Evolutionary conservation across 805 yeast genomes (phyloP).

Genomic region (Ogataea nonfermentans): DNA sequence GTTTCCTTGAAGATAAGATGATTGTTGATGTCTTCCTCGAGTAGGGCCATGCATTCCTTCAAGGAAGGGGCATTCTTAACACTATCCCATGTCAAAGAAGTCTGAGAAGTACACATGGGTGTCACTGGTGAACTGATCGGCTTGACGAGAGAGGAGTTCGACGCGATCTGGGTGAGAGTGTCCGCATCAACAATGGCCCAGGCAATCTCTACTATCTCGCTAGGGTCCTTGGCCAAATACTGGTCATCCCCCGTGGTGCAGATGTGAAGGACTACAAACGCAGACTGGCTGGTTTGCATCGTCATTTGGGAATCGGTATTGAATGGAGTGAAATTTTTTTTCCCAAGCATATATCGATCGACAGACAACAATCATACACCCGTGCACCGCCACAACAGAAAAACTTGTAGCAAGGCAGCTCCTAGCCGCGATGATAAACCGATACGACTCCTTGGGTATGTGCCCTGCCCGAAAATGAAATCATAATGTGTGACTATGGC

Average conservation of each 20-base stretch:
- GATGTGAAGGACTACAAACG: slow-evolving; percentile 58
- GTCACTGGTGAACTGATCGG: slow-evolving; percentile 69
- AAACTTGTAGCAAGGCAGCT: neutral
- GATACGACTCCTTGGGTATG: slow-evolving; percentile 4
- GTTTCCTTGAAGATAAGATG: slow-evolving; percentile 39
- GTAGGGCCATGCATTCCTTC: slow-evolving; percentile 56
- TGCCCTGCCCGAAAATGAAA: slow-evolving; percentile 4
- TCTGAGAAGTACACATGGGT: slow-evolving; percentile 48
- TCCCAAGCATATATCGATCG: neutral
- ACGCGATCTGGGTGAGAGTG: slow-evolving; percentile 41
- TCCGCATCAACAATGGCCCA: slow-evolving; percentile 63
- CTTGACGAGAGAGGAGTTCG: slow-evolving; percentile 50
- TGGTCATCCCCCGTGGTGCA: slow-evolving; percentile 69
- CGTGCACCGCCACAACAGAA: slow-evolving; percentile 4
- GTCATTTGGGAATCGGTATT: slow-evolving; percentile 4
- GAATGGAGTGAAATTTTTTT: slow-evolving; percentile 8
- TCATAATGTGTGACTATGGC: neutral
- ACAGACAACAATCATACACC: neutral
- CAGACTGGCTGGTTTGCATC: slow-evolving; percentile 7
- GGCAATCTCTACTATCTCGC: slow-evolving; percentile 65
- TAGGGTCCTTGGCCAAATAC: slow-evolving; percentile 61
- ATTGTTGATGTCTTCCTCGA: slow-evolving; percentile 51
- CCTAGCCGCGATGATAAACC: too few species aligned
- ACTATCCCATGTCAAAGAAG: slow-evolving; percentile 59
- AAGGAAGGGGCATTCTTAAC: slow-evolving; percentile 57